These are phyloP conservation scores for Pseudonitzschia pungens DNA, from an alignment of 108 stramenopile genomes.

Conservation along the genomic window DNA sequence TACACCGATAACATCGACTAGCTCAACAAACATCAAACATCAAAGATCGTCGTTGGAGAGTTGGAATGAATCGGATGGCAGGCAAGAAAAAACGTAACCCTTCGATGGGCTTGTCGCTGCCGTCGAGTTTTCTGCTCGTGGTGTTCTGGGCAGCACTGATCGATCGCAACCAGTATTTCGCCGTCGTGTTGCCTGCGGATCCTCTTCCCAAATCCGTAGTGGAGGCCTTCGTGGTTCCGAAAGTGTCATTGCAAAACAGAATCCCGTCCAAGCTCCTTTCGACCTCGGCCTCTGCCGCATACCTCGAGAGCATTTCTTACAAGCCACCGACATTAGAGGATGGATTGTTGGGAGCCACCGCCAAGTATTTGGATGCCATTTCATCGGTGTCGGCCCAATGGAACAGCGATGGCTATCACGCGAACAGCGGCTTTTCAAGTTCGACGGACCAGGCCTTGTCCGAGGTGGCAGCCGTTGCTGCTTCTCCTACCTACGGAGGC, in stretches of 20 bases:
- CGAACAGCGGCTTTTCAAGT: background rate
- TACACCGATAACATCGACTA: no score
- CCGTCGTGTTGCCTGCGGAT: no score
- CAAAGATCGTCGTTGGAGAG: no score
- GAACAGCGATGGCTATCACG: background rate
- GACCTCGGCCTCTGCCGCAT: conserved; percentile 15
- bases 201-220: background rate
- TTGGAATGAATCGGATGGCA: background rate
- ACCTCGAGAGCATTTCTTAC: conserved; percentile 15
- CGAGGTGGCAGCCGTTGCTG: background rate
- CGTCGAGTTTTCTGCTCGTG: background rate
- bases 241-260: background rate
- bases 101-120: background rate
- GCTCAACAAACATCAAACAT: no score
- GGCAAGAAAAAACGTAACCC: background rate
- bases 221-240: background rate
- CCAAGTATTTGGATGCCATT: conserved; percentile 3
- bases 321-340: background rate
- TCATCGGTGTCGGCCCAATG: background rate
- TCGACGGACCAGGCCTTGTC: background rate
- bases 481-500: background rate
- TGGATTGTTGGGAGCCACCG: conserved; percentile 8
- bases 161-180: no score
- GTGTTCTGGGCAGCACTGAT: background rate
- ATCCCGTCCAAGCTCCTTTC: background rate